Conservation (phyloP, 306 rosid genomes). For the Malus sieversii region DNA sequence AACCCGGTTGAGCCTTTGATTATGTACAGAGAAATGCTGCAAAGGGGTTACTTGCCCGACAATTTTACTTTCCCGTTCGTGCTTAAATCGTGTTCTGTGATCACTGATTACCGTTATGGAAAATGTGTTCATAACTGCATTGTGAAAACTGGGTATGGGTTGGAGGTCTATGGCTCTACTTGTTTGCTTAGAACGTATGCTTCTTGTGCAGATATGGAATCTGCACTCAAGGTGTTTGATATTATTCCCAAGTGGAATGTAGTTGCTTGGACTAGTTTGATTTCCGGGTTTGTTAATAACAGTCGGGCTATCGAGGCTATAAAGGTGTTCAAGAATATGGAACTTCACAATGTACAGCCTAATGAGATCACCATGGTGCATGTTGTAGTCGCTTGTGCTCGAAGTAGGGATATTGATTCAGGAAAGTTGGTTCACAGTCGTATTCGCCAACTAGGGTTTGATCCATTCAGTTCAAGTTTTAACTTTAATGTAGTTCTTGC, state of each 20-base stretch:
- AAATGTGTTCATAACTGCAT: conserved; percentile 46
- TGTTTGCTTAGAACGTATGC: conserved; percentile 57
- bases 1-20: conserved; percentile 39
- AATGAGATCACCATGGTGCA: conserved; percentile 71
- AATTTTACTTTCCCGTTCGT: conserved; percentile 71
- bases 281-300: conserved; percentile 49
- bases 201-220: conserved; percentile 31
- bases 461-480: conserved; percentile 37
- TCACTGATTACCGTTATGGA: conserved; percentile 29
- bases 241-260: conserved; percentile 57
- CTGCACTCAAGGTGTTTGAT: conserved; percentile 50
- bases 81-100: conserved; percentile 47
- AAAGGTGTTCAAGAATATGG: conserved; percentile 47
- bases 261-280: conserved; percentile 77
- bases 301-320: conserved; percentile 29
- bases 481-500: conserved; percentile 53
- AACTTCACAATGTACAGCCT: conserved; percentile 36
- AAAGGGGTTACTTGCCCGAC: conserved; percentile 47
- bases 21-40: conserved; percentile 48
- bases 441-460: conserved; percentile 42
- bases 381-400: conserved; percentile 67
- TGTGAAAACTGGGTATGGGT: conserved; percentile 56
- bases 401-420: conserved; percentile 42
- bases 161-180: conserved; percentile 43
- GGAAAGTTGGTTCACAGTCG: conserved; percentile 46